Conservation (phyloP, 805 yeast genomes). For the Zygotorulaspora chibaensis region DNA sequence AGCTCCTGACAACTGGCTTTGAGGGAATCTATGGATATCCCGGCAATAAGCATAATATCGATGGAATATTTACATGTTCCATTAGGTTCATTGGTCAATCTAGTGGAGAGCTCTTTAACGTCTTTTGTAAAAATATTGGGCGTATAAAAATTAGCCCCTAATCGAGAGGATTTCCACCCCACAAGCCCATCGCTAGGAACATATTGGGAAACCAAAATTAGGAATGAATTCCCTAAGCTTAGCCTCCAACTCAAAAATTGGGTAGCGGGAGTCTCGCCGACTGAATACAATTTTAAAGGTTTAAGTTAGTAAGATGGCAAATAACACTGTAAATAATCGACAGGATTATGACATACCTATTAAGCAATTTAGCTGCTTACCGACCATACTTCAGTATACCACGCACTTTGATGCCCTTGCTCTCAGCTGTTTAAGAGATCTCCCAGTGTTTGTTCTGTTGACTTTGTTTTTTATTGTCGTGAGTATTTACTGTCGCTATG, state of each 20-base stretch:
- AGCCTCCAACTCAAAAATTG: constrained; percentile 35
- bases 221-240: constrained; percentile 30
- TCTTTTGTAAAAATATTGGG: constrained; percentile 32
- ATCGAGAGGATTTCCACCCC: constrained; percentile 33
- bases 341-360: constrained; percentile 14
- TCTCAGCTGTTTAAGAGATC: neutral
- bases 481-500: constrained; percentile 4
- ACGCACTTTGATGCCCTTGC: too few relatives aligned
- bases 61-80: constrained; percentile 19
- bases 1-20: constrained; percentile 19
- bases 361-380: constrained; percentile 15
- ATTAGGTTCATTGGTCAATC: constrained; percentile 7
- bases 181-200: constrained; percentile 33
- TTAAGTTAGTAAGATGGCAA: constrained; percentile 1
- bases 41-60: constrained; percentile 27
- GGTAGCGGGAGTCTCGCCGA: constrained; percentile 34
- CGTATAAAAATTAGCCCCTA: constrained; percentile 33
- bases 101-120: constrained; percentile 16
- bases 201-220: constrained; percentile 28
- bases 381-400: constrained; percentile 3
- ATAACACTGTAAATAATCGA: neutral
- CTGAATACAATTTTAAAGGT: constrained; percentile 6
- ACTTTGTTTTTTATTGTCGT: neutral
- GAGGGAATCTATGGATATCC: constrained; percentile 27
- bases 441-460: neutral